A percentile compares a stretch with the other conserved stretches of the same genome.
Evolutionary conservation across 2,329 filamentous ascomycete species (phyloP).

Genomic region (Penicillium hordei): DNA sequence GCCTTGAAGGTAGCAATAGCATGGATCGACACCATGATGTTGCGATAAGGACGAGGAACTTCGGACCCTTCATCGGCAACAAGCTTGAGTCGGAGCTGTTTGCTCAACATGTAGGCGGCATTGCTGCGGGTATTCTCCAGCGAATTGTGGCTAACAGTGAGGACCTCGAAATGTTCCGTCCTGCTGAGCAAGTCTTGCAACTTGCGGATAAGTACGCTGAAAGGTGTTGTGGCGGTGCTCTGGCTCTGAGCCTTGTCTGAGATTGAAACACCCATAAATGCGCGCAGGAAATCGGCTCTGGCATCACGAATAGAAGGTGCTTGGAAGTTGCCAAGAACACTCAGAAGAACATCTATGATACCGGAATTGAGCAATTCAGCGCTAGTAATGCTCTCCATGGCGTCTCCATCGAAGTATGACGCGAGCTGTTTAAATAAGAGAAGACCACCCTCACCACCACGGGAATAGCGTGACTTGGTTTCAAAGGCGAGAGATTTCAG

Average conservation of each 20-base stretch:
- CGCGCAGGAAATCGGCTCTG: constrained; percentile 79
- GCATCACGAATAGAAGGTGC: constrained; percentile 52
- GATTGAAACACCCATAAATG: constrained; percentile 80
- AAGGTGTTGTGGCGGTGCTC: constrained; percentile 73
- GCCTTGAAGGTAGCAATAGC: constrained; percentile 98
- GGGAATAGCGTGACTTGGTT: constrained; percentile 69
- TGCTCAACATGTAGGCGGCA: constrained; percentile 92
- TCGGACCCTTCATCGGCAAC: constrained; percentile 84
- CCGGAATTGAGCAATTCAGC: constrained; percentile 90
- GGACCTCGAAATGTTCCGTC: constrained; percentile 95
- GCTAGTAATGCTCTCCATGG: constrained; percentile 90
- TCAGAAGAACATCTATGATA: constrained; percentile 78
- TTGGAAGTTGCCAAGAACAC: constrained; percentile 74
- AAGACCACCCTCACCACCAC: constrained; percentile 51
- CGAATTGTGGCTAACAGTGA: constrained; percentile 90
- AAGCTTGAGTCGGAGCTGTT: constrained; percentile 86
- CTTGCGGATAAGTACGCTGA: constrained; percentile 89
- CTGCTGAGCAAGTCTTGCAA: constrained; percentile 93
- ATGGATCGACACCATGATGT: constrained; percentile 98
- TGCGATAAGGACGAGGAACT: constrained; percentile 81
- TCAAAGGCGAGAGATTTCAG: constrained; percentile 70
- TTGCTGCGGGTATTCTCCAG: constrained; percentile 88
- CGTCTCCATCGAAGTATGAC: constrained; percentile 82
- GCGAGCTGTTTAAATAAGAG: constrained; percentile 74
- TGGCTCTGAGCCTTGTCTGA: constrained; percentile 60